Conservation (phyloP, 2,329 filamentous ascomycete genomes). For the Fonsecaea multimorphosa region DNA sequence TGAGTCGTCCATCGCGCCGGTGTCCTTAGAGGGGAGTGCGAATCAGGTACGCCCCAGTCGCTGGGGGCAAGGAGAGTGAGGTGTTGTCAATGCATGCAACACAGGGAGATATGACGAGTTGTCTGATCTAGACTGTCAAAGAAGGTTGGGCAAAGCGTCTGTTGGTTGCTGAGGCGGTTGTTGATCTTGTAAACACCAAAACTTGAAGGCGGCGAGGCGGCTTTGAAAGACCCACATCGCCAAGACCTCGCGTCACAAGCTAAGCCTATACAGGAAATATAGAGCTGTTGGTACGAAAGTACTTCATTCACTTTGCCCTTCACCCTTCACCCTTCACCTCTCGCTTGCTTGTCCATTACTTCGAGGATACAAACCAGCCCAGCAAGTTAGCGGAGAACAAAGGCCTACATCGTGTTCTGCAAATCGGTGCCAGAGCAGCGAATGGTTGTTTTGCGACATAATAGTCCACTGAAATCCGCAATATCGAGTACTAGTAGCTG, state of each 20-base stretch:
- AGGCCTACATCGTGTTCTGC: neutral
- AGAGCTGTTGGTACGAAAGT: neutral
- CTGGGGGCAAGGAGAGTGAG: neutral
- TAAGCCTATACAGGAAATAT: neutral
- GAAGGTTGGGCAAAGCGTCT: neutral
- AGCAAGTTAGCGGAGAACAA: neutral
- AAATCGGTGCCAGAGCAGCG: neutral
- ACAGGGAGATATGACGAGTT: neutral
- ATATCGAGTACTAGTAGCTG: neutral
- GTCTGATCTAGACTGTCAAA: neutral
- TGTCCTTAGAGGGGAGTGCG: neutral
- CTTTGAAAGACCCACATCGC: neutral
- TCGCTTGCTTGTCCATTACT: neutral
- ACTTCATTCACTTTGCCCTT: neutral
- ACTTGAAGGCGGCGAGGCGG: neutral
- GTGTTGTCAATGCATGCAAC: neutral
- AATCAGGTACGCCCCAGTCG: neutral
- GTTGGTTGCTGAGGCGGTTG: neutral
- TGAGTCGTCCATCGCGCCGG: slow-evolving; percentile 61
- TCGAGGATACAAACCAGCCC: neutral
- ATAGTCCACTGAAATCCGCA: neutral
- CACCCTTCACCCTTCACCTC: neutral
- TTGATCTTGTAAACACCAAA: slow-evolving; percentile 1
- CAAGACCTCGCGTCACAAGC: neutral
- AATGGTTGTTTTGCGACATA: neutral